Evolutionary conservation across 768 basidiomycete genomes (phyloP), one percentile per base, ranked within the genome.

Genomic region (Cystofilobasidium ferigula): DNA sequence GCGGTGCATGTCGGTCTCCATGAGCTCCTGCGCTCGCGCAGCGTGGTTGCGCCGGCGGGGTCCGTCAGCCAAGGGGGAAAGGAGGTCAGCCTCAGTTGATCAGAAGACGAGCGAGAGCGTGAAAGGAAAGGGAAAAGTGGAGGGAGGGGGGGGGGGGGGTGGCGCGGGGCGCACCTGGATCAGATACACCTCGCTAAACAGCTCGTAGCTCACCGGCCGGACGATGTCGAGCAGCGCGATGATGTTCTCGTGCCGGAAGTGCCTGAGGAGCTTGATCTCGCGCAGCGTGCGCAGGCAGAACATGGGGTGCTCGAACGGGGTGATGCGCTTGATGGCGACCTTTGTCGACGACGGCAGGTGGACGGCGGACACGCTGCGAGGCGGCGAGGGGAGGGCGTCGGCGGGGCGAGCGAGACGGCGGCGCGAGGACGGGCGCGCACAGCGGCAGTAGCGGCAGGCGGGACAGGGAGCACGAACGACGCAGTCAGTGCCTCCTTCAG

Each of bases 171-270:
- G 57, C 13, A 35, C 40, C 20, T 32, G 38, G 36, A 59, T 69
- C 38, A 62, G 64, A 56, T 85, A 85, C 22, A 94, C 93, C 75
- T 97, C 94, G 63, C 80, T 86, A 78, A 98, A 95, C n/a, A 81
- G 78, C 54, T 87, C 82, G 70, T 92, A 78, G 68, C 79, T 81
- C 14, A 83, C 78, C 0, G 95, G 93, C 62, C 84, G 83, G 70
- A 94, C 82, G 72, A 98, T 93, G 74, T 98, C 95, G 67, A 97
- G 82, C 73, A 98, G 92, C 14, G 88, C 84, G 76, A 97, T 97
- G 78, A 98, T 93, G 74, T 94, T 86, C 74, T 88, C 47, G 57
- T 59, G 64, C 22, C 57, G 24, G 42, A 77, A 76, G 79, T 91
- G 88, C 38, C 87, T 84, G 61, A 97, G 83, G n/a, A 98, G 83